These are phyloP conservation scores for Euphrasia confusa DNA, from an alignment of 257 asterid species.

Conservation along the genomic window DNA sequence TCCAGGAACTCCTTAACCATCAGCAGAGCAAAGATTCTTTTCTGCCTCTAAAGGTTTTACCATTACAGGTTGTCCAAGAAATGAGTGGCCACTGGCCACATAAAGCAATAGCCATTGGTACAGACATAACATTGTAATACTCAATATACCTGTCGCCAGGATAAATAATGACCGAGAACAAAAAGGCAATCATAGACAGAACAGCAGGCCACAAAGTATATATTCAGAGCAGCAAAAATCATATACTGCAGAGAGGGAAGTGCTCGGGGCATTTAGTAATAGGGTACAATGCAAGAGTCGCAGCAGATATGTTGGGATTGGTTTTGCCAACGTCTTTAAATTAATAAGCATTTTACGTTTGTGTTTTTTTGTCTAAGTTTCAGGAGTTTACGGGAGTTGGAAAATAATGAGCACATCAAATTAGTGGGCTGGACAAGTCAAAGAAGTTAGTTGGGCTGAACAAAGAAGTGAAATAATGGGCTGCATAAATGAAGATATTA, in stretches of 20 bases:
- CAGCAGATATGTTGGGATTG: no score
- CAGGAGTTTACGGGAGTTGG: no score
- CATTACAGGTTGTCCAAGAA: conserved; percentile 98
- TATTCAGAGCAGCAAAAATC: background rate
- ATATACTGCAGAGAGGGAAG: background rate
- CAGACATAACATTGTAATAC: conserved; percentile 93
- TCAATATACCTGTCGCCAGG: conserved; percentile 73
- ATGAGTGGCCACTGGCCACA: conserved; percentile 62
- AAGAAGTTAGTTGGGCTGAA: no score
- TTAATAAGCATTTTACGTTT: no score
- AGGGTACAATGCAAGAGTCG: background rate
- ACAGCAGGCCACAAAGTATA: background rate
- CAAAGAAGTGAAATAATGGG: no score
- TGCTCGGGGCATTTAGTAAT: background rate
- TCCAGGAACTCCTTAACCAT: conserved; percentile 69
- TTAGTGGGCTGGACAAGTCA: no score
- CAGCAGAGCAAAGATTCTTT: conserved; percentile 81
- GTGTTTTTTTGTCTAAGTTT: no score
- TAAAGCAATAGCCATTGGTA: conserved; percentile 95
- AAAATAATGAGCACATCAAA: no score
- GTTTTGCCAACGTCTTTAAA: no score
- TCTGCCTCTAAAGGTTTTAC: conserved; percentile 99
- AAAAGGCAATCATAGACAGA: no score
- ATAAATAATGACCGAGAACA: background rate
- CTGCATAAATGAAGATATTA: no score